Conservation (phyloP, 768 basidiomycete species). For the Tylopilus vinaceipallidus region DNA sequence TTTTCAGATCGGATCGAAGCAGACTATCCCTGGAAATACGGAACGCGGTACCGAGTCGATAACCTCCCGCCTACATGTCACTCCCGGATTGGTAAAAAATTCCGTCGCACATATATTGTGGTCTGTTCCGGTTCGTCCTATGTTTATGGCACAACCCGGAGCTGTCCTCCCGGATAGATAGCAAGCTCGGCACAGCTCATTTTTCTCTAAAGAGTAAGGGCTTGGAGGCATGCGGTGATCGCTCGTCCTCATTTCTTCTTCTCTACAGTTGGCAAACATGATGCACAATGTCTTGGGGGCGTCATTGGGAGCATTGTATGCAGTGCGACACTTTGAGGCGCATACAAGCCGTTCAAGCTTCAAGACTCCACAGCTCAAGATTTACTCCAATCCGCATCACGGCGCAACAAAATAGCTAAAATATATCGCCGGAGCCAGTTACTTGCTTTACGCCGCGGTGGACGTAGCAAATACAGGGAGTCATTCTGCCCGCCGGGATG, state of each 20-base stretch:
- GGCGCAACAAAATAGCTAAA: no score
- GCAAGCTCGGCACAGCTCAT: neutral
- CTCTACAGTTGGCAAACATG: neutral
- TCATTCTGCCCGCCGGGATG: neutral
- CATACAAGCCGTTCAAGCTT: neutral
- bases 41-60: neutral
- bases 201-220: neutral
- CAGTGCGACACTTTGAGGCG: neutral
- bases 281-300: neutral
- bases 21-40: neutral
- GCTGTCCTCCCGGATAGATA: neutral
- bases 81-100: neutral
- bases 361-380: no score
- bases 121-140: neutral
- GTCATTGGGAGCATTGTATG: neutral
- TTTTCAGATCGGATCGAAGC: neutral
- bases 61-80: neutral
- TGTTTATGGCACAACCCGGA: neutral
- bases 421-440: no score
- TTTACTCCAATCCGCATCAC: no score
- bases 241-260: neutral
- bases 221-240: neutral
- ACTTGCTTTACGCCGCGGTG: no score
- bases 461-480: neutral
- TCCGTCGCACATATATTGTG: neutral